Percentiles rank a stretch among this genome's conserved stretches.
Evolutionary conservation across 2,329 filamentous ascomycete genomes (phyloP).

Genomic region (Fusarium sp.): DNA sequence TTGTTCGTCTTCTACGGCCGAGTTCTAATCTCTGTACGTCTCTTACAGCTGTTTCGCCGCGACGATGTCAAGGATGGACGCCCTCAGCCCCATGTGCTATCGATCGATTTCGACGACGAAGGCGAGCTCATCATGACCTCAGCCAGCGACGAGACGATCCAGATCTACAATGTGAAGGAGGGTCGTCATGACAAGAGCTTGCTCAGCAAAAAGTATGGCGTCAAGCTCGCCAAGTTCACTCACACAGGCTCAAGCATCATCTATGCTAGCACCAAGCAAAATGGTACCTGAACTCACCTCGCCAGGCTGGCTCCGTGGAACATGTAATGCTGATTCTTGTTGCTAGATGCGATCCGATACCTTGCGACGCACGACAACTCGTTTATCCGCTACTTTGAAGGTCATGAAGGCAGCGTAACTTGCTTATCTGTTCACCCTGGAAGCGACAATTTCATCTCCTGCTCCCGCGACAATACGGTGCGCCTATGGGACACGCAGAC

Average conservation of each 20-base stretch:
- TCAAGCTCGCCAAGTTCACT: slow-evolving; percentile 93
- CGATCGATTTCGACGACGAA: slow-evolving; percentile 95
- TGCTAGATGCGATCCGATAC: slow-evolving; percentile 81
- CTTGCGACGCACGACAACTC: slow-evolving; percentile 95
- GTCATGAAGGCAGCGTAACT: slow-evolving; percentile 88
- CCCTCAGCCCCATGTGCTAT: slow-evolving; percentile 77
- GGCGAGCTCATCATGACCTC: slow-evolving; percentile 93
- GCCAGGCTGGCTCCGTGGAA: background rate
- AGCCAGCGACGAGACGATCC: slow-evolving; percentile 93
- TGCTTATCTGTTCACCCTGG: slow-evolving; percentile 86
- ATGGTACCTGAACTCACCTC: slow-evolving; percentile 66
- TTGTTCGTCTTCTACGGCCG: background rate
- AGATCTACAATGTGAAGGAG: slow-evolving; percentile 93
- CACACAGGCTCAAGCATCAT: slow-evolving; percentile 92
- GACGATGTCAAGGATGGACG: slow-evolving; percentile 66
- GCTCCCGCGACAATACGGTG: slow-evolving; percentile 90
- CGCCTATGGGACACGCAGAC: slow-evolving; percentile 90
- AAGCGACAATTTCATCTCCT: slow-evolving; percentile 91
- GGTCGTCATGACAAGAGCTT: slow-evolving; percentile 90
- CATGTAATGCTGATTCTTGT: slow-evolving; percentile 6
- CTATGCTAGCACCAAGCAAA: slow-evolving; percentile 95
- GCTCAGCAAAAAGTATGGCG: slow-evolving; percentile 96
- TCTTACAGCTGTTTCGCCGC: slow-evolving; percentile 66
- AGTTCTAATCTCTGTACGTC: background rate
- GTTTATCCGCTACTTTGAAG: slow-evolving; percentile 96